Base-by-base conservation (phyloP, 305 asterid species). In the Solanum chacoense region DNA sequence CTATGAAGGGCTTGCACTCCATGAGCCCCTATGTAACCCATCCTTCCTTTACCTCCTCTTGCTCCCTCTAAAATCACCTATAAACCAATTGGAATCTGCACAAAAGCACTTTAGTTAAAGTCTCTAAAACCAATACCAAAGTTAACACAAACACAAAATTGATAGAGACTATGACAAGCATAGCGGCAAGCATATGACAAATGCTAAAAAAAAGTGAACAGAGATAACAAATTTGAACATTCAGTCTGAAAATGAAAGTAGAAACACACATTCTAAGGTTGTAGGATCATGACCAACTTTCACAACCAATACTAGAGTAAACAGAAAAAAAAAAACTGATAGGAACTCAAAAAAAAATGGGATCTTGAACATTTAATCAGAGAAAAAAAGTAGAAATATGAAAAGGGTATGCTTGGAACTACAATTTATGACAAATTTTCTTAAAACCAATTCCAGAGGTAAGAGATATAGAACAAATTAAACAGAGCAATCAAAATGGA, bases 21-120 rank as follows among this genome's bases (percentile, higher is more conserved):
- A 89, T 95, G 98, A 29, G 94, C 91, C 81, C 99, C 99, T 76
- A 96, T 93, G 89, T 96, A 96, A 26, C 97, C 99, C 99, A 96
- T 96, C 86, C 84, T 89, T 80, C 38, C 14, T 38, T 85, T 35
- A 28, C n/a, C 67, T 59, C n/a, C 31, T 88, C 87, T 83, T 7
- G 45, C 86, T 81, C 71, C 71, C 40, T 18, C 71, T 9, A 8
- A 8, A 81, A 45, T 81, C 28, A 45, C 38, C 86, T 81, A 45
- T 81, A 83, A 31, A 83, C 42, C 73, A 83, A 83, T 31, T 31
- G 74, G 73, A 83, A 50, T 83, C 87, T 83, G 87, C 87, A 55
- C 31, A 50, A 50, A 50, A 83, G 20, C 26, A 45, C 32, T 81
- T 16, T 0, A 8, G 11, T 80, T 42, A 45, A 55, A 11, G 32